Base-by-base conservation (phyloP, 306 rosid genomes). In the Quercus wislizeni region DNA sequence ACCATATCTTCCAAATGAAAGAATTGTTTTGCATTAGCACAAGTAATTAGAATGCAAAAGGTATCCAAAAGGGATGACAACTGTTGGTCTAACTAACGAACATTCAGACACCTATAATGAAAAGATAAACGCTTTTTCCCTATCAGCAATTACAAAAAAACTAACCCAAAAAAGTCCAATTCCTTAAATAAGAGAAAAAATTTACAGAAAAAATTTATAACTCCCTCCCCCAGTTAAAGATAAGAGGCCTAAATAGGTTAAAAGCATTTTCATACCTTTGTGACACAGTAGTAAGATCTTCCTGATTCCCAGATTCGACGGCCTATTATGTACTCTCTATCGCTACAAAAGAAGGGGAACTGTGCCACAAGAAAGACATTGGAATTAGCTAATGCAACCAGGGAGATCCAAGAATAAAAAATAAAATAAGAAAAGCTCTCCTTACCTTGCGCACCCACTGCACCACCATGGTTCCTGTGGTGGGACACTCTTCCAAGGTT, bases 281-380 rank as follows among this genome's bases (percentile, higher is more conserved):
- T 89, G 33, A 89, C 87, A 41, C 92, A 89, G 63, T 89, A 89
- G 74, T 82, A 86, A 0, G 89, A 55, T 67, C 80, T 73, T 43
- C 89, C 92, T 0, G 86, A 84, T 80, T 89, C 83, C 92, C 92
- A 89, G 73, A 89, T 89, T 77, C 92, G 88, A 8, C 92, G 89
- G 14, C 92, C 90, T 17, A 89, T 89, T 80, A 85, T 59, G 57
- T 89, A 89, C 52, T 89, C 92, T 71, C 92, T 79, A 76, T 89
- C 89, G 31, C 90, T 89, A 67, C 92, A 89, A 65, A 89, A 89
- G 86, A 89, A 89, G 55, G 92, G 92, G 79, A 89, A 89, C 92
- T 89, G 92, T 41, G 18, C 80, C 79, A 74, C 25, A 59, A 75
- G 43, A 43, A 71, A 80, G 11, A 74, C 38, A 35, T 21, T 12